phyloP scores from a whole-genome alignment of 2,329 filamentous ascomycete genomes.

The Leptographium radiaticola region DNA sequence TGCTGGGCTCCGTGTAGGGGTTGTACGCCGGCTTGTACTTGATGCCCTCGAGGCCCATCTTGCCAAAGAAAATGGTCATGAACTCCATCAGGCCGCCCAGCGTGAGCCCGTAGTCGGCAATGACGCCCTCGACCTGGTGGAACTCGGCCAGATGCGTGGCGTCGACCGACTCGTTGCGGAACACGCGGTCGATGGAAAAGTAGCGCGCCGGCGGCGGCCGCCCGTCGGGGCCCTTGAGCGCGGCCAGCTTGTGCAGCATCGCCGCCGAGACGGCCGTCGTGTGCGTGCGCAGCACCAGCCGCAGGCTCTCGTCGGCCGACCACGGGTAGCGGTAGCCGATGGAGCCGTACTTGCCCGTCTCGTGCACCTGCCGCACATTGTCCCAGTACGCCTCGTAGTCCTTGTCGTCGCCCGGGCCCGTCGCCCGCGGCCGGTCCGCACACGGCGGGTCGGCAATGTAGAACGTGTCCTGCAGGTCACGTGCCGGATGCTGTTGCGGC shows the following conservation, averaged over 20 bases:
- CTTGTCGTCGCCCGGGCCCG: constrained; percentile 36
- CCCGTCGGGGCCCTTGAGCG: constrained; percentile 56
- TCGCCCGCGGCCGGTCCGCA: constrained; percentile 55
- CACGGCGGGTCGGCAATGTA: constrained; percentile 76
- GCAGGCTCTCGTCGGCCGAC: constrained; percentile 73
- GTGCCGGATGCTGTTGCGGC: constrained; percentile 92
- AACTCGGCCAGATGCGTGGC: constrained; percentile 96
- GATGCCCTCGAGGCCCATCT: constrained; percentile 78
- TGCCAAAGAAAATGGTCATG: constrained; percentile 54
- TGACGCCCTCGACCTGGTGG: constrained; percentile 97
- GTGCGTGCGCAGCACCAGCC: constrained; percentile 86
- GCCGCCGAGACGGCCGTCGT: constrained; percentile 87
- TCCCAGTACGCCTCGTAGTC: constrained; percentile 83
- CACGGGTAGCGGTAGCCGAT: constrained; percentile 95
- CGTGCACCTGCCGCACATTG: constrained; percentile 74
- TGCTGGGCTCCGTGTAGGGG: constrained; percentile 86
- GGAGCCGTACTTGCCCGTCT: constrained; percentile 84
- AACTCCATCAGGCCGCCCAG: constrained; percentile 78
- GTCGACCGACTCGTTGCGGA: constrained; percentile 95
- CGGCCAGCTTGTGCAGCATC: constrained; percentile 80
- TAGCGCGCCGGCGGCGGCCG: constrained; percentile 64
- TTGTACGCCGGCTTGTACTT: constrained; percentile 95
- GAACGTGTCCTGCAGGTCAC: constrained; percentile 96
- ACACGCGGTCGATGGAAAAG: constrained; percentile 97
- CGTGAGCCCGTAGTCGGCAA: constrained; percentile 88